Percentiles rank a stretch among this genome's conserved stretches.
phyloP scores from a whole-genome alignment of 2,329 filamentous ascomycete species.

The Fusarium sp. region DNA sequence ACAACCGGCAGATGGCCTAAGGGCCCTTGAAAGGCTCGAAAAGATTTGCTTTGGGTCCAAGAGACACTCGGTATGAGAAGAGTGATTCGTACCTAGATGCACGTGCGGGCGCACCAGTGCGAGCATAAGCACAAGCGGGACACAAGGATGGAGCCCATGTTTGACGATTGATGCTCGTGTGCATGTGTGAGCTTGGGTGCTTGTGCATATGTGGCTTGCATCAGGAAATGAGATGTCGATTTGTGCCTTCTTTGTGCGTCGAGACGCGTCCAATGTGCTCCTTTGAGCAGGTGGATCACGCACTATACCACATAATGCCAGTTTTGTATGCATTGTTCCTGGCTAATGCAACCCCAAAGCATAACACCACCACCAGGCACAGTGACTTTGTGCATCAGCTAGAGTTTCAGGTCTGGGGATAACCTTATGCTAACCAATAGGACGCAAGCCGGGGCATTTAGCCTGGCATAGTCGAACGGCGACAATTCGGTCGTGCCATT shows the following conservation, averaged over 20 bases:
- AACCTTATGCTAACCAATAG: constrained; percentile 45
- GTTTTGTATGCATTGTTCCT: constrained; percentile 41
- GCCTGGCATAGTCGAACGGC: constrained; percentile 30
- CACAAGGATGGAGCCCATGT: constrained; percentile 19
- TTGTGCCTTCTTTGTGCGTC: constrained; percentile 44
- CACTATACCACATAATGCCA: constrained; percentile 27
- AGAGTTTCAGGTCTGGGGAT: constrained; percentile 50
- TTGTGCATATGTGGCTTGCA: constrained; percentile 45
- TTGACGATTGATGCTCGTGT: constrained; percentile 18
- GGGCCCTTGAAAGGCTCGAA: constrained; percentile 9
- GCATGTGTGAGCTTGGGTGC: constrained; percentile 25
- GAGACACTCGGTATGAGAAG: constrained; percentile 6
- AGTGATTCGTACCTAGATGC: constrained; percentile 5
- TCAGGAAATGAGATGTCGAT: constrained; percentile 43
- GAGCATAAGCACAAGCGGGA: constrained; percentile 28
- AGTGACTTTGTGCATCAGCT: constrained; percentile 50
- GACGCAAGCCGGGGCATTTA: constrained; percentile 39
- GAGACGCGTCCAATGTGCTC: constrained; percentile 19
- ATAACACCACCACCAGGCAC: constrained; percentile 34
- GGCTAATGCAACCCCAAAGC: constrained; percentile 47
- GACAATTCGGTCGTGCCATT: constrained; percentile 44
- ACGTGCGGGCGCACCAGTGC: constrained; percentile 29
- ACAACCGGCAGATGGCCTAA: constrained; percentile 35
- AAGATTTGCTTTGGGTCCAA: constrained; percentile 12
- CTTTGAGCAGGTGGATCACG: constrained; percentile 25